Conservation (phyloP, 2,329 filamentous ascomycete genomes). For the Monosporascus sp. region DNA sequence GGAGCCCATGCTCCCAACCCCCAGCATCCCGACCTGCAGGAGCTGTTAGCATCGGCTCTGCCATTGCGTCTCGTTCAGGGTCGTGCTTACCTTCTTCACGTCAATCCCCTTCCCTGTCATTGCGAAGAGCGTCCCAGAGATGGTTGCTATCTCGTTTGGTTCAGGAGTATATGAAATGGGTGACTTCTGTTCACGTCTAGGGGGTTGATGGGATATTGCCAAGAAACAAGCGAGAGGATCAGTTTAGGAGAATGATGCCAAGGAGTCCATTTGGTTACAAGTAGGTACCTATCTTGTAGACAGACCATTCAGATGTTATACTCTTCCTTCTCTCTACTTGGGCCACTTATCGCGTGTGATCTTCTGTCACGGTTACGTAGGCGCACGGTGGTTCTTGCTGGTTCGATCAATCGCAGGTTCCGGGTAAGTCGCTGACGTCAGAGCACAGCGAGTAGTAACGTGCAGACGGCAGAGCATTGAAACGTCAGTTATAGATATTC, state of each 20-base stretch:
- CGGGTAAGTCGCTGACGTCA: background rate
- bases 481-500: too few species aligned
- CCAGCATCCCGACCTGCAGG: constrained; percentile 48
- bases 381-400: background rate
- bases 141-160: too few species aligned
- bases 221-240: too few species aligned
- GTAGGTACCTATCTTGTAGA: too few species aligned
- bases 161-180: too few species aligned
- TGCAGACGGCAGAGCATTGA: background rate
- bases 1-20: constrained; percentile 54
- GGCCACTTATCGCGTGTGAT: background rate
- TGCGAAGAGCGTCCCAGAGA: background rate
- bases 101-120: background rate
- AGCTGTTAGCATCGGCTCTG: background rate
- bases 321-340: background rate
- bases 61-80: background rate
- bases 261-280: too few species aligned
- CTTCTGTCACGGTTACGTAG: background rate
- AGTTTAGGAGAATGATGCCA: too few species aligned
- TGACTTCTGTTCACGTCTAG: too few species aligned
- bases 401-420: background rate
- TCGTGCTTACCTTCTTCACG: background rate
- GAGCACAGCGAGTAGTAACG: background rate
- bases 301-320: too few species aligned
- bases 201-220: too few species aligned